These are phyloP conservation scores for Passiflora organensis DNA, from an alignment of 345 rosid species.

Conservation along the genomic window DNA sequence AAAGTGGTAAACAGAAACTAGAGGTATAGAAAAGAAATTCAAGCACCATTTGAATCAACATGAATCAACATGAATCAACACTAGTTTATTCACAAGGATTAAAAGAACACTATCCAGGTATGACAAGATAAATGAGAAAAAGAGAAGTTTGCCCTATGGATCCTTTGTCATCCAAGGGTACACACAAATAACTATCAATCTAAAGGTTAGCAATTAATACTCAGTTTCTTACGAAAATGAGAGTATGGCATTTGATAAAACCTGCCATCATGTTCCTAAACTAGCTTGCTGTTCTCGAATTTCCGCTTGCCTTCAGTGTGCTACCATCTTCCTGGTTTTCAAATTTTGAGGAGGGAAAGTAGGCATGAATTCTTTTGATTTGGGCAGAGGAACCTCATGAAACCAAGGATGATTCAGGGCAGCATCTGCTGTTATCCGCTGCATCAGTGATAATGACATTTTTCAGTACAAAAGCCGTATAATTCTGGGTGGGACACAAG, in stretches of 20 bases:
- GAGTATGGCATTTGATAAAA: not conserved
- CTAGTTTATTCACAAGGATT: not conserved
- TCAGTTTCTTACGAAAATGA: not conserved
- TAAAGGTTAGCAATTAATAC: no score
- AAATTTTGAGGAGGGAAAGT: constrained; percentile 52
- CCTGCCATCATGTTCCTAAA: not conserved
- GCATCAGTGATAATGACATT: constrained; percentile 24
- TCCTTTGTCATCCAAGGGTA: not conserved
- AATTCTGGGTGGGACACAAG: not conserved
- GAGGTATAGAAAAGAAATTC: not conserved
- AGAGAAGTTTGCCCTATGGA: not conserved
- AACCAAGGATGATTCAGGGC: constrained; percentile 88
- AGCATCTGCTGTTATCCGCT: constrained; percentile 70
- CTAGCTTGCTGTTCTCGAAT: not conserved
- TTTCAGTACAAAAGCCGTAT: constrained; percentile 3
- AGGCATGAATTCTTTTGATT: constrained; percentile 70
- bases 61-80: not conserved
- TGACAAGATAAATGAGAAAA: not conserved
- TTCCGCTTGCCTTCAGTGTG: constrained; percentile 3
- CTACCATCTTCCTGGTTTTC: constrained; percentile 23
- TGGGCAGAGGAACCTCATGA: constrained; percentile 67
- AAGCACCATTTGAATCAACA: not conserved
- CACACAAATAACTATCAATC: no score
- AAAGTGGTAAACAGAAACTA: constrained; percentile 3
- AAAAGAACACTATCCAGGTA: not conserved